Base-by-base conservation (phyloP, 116 monocot species). In the Zostera marina region DNA sequence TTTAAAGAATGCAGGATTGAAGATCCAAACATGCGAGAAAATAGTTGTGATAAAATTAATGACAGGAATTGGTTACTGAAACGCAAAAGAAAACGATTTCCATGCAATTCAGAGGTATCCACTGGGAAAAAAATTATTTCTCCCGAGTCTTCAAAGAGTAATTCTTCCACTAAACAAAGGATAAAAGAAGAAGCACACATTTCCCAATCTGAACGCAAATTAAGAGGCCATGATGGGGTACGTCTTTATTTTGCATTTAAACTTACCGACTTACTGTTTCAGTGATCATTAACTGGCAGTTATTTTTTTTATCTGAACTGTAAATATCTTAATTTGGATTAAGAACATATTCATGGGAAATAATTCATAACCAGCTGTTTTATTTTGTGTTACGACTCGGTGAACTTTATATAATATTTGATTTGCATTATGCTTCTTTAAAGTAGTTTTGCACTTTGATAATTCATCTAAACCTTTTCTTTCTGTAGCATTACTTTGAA, bases 151-250 rank as follows among this genome's bases (percentile, higher is more conserved):
- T 41, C 63, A 52, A 55, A 43, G 54, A 70, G 42, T 47, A 57
- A 60, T 20, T 15, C 49, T 60, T 65, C 77, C 48, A 12, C 52
- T 32, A 91, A 64, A 63, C 71, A 66, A 61, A 82, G 66, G 53
- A 52, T 52, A 24, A 80, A 77, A 70, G 62, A 56, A 54, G 80
- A 71, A n/a, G 17, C 11, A 19, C 41, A 53, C 65, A 38, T 22
- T 61, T 73, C 75, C 80, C 44, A 41, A 23, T 51, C 61, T 65
- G 51, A 56, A 44, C 17, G 51, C 32, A 90, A 80, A 60, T 45
- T 76, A 41, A 98, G 80, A 76, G 96, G 90, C 12, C 71, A 81
- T 65, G 96, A 98, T 64, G 96, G 90, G 74, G 96, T 98, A 47
- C 80, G 77, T 42, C 54, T 41, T 52, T 15, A 49, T 15, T 38